Conservation (phyloP, 495 filamentous ascomycete genomes). For the Hyaloscypha bicolor region DNA sequence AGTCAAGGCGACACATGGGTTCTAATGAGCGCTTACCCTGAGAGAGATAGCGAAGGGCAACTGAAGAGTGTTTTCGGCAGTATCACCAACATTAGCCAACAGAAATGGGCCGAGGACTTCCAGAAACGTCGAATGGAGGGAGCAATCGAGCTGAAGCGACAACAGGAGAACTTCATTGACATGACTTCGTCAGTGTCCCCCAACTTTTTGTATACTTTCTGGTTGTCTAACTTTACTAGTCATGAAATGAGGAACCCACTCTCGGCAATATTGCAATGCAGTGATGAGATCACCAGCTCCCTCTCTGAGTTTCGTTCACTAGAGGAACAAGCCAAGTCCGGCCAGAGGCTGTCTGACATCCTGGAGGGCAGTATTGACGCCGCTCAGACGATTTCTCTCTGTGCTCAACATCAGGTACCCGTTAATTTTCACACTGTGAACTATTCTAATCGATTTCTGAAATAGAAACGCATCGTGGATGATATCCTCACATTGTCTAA, state of each 20-base stretch:
- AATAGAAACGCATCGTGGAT: conserved; percentile 60
- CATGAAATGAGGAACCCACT: conserved; percentile 89
- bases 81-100: conserved; percentile 50
- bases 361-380: conserved; percentile 69
- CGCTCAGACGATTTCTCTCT: conserved; percentile 80
- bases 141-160: conserved; percentile 67
- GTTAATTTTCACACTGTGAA: conserved; percentile 25
- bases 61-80: conserved; percentile 73
- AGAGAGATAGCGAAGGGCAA: conserved; percentile 54
- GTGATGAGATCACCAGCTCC: conserved; percentile 69
- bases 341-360: conserved; percentile 31
- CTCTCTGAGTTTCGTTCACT: conserved; percentile 45
- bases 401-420: conserved; percentile 81
- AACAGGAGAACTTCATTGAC: conserved; percentile 87
- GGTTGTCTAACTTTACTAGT: conserved; percentile 39
- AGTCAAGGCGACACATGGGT: conserved; percentile 68
- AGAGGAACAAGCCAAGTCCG: conserved; percentile 27
- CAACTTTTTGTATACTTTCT: background rate
- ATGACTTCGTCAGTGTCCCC: conserved; percentile 28
- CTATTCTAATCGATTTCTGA: conserved; percentile 3
- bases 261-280: conserved; percentile 78
- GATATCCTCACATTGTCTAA: conserved; percentile 85
- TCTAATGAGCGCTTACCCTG: conserved; percentile 69
- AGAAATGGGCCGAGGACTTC: conserved; percentile 63
- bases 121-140: conserved; percentile 64